Percentiles rank a stretch among this genome's conserved stretches.
Conservation (phyloP, 495 filamentous ascomycete genomes). For the Hyaloscypha variabilis region DNA sequence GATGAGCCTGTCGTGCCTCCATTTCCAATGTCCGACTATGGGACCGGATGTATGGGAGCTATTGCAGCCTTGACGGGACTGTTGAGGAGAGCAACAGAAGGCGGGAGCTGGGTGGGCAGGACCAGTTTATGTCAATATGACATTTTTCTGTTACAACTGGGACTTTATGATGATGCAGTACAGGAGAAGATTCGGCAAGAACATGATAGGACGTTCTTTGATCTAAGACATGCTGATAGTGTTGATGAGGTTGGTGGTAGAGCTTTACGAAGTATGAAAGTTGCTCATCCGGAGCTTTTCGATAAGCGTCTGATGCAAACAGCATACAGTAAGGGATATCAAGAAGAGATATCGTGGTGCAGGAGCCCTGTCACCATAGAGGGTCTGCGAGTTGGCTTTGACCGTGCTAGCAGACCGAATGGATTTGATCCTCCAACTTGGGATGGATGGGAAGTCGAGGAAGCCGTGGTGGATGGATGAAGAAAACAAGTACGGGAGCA, state of each 20-base stretch:
- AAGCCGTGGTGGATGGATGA: conserved; percentile 29
- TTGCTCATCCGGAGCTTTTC: conserved; percentile 54
- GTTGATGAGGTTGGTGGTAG: conserved; percentile 72
- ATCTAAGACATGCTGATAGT: conserved; percentile 67
- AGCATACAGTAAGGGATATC: conserved; percentile 49
- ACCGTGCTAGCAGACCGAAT: conserved; percentile 57
- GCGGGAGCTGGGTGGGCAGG: conserved; percentile 67
- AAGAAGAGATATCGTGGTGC: conserved; percentile 51
- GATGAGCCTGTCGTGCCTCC: conserved; percentile 74
- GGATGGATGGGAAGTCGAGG: conserved; percentile 39
- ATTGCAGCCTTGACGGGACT: conserved; percentile 66
- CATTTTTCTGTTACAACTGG: conserved; percentile 64
- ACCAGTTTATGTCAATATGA: conserved; percentile 72
- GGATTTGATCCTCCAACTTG: conserved; percentile 56
- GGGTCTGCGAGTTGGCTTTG: conserved; percentile 54
- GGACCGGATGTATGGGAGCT: conserved; percentile 66
- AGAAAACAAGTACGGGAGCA: not conserved
- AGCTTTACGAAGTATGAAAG: conserved; percentile 64
- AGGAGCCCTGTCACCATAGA: conserved; percentile 53
- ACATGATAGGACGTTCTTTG: conserved; percentile 63
- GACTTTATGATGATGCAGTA: conserved; percentile 58
- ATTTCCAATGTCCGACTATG: conserved; percentile 83
- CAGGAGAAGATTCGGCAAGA: conserved; percentile 55
- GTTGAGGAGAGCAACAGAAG: conserved; percentile 59
- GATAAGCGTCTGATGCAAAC: conserved; percentile 46